Evolutionary conservation across 2,329 filamentous ascomycete genomes (phyloP).

Genomic region (Diaporthe eres): DNA sequence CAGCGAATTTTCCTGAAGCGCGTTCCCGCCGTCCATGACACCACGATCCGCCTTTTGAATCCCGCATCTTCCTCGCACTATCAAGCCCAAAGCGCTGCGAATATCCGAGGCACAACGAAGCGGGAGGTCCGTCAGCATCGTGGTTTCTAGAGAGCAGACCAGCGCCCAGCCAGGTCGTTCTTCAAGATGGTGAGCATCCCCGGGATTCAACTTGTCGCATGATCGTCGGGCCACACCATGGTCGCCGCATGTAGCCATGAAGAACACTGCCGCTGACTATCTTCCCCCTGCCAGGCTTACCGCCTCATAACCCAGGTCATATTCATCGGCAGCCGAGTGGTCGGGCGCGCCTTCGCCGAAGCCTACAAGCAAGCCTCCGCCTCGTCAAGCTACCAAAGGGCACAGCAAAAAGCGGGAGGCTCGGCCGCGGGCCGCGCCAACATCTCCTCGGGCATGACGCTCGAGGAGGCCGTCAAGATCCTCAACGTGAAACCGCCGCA

Average conservation of each 20-base stretch:
- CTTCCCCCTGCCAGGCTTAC: constrained; percentile 77
- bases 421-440: constrained; percentile 57
- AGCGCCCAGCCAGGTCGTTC: neutral
- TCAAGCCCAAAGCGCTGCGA: neutral
- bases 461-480: constrained; percentile 97
- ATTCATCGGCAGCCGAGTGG: constrained; percentile 89
- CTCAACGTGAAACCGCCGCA: constrained; percentile 93
- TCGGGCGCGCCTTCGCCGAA: constrained; percentile 93
- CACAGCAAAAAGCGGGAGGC: constrained; percentile 73
- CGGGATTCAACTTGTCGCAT: neutral
- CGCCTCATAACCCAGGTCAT: constrained; percentile 95
- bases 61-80: neutral
- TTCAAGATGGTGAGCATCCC: constrained; percentile 31
- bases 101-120: neutral
- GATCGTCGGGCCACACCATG: neutral
- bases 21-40: constrained; percentile 16
- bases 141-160: constrained; percentile 9
- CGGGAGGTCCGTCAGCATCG: neutral
- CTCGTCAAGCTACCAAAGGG: constrained; percentile 84
- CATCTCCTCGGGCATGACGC: constrained; percentile 81
- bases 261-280: constrained; percentile 19
- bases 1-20: constrained; percentile 29
- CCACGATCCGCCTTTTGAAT: constrained; percentile 17
- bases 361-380: constrained; percentile 96
- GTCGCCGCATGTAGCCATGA: neutral